Conservation (phyloP, 768 basidiomycete genomes). For the Cyclocybe aegerita region DNA sequence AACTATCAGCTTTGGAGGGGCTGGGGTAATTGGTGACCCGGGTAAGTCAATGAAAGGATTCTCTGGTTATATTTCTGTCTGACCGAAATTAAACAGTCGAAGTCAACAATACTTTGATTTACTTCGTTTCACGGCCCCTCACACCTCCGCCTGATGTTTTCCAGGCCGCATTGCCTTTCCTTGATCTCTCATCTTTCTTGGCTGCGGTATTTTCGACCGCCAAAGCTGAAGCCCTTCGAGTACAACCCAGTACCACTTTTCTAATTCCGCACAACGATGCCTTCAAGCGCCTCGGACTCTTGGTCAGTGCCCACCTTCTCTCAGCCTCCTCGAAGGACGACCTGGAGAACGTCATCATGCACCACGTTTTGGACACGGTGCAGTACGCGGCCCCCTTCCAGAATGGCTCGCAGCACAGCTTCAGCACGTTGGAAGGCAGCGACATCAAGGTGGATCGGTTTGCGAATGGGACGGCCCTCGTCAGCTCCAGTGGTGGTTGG, state of each 20-base stretch:
- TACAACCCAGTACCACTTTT: constrained; percentile 70
- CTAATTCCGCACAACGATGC: constrained; percentile 90
- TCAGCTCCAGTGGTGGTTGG: constrained; percentile 80
- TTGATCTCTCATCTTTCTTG: constrained; percentile 90
- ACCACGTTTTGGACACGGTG: constrained; percentile 78
- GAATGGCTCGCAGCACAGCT: constrained; percentile 69
- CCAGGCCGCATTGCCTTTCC: constrained; percentile 73
- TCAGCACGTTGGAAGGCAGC: constrained; percentile 82
- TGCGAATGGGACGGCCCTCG: constrained; percentile 48
- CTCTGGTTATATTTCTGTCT: neutral
- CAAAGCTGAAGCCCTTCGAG: constrained; percentile 68
- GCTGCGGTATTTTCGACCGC: constrained; percentile 87
- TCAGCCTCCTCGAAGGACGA: constrained; percentile 76
- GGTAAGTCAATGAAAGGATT: constrained; percentile 43
- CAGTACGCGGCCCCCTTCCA: constrained; percentile 65
- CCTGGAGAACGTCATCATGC: constrained; percentile 80
- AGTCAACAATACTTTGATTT: constrained; percentile 79
- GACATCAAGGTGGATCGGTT: constrained; percentile 69
- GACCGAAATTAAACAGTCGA: constrained; percentile 47
- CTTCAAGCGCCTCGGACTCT: constrained; percentile 78
- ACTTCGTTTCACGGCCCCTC: constrained; percentile 84
- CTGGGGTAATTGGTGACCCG: constrained; percentile 72
- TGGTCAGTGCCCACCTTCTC: constrained; percentile 87
- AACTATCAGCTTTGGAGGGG: constrained; percentile 81
- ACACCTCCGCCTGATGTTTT: constrained; percentile 81